These are phyloP conservation scores for Jasminum sambac DNA, from an alignment of 257 asterid species.

Conservation along the genomic window DNA sequence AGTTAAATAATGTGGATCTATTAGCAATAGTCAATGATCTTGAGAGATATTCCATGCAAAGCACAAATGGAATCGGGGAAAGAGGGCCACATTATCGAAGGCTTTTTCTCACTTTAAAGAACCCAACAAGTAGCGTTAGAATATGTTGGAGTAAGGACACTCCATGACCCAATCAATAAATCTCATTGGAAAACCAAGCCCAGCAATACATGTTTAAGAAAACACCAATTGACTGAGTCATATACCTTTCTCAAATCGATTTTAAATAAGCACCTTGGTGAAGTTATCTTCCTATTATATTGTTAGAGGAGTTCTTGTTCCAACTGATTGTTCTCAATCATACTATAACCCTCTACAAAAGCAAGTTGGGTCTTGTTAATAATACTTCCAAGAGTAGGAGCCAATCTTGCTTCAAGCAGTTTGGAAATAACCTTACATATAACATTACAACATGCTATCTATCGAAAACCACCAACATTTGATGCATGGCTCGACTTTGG, in stretches of 20 bases:
- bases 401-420: not conserved
- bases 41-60: not conserved
- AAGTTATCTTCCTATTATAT: not conserved
- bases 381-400: not conserved
- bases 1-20: not conserved
- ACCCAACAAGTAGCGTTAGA: not conserved
- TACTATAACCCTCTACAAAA: not conserved
- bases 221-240: not conserved
- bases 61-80: not conserved
- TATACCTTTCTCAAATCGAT: too few relatives aligned
- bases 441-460: not conserved
- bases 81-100: not conserved
- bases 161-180: not conserved
- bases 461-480: not conserved
- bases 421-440: not conserved
- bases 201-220: not conserved
- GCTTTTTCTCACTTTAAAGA: not conserved
- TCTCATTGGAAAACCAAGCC: not conserved
- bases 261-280: not conserved
- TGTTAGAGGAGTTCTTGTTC: not conserved
- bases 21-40: too few relatives aligned
- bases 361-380: not conserved
- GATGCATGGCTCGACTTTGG: not conserved
- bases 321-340: too few relatives aligned
- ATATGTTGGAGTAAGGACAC: not conserved